Evolutionary conservation across 1,139 yeast genomes (phyloP).

Genomic region (Suhomyces terraborum): DNA sequence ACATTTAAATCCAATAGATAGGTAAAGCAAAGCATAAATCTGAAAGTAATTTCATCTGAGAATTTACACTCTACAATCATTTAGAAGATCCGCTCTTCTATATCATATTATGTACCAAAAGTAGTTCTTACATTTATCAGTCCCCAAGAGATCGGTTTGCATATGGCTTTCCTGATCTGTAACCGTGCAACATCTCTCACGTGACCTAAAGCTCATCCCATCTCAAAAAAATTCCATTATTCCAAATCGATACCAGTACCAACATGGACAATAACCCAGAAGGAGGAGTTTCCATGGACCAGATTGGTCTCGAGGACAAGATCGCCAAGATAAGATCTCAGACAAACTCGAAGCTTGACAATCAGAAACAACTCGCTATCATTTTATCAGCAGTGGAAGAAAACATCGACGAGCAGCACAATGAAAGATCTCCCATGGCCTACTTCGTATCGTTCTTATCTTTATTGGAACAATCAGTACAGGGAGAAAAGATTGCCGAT

Average conservation of each 20-base stretch:
- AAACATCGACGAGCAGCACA: slow-evolving; percentile 71
- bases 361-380: slow-evolving; percentile 74
- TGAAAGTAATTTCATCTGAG: too few species aligned
- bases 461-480: slow-evolving; percentile 72
- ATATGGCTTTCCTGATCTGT: too few species aligned
- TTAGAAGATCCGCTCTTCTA: too few species aligned
- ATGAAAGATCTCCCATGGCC: slow-evolving; percentile 62
- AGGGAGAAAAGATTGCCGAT: slow-evolving; percentile 57
- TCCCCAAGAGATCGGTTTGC: neutral
- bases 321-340: slow-evolving; percentile 72
- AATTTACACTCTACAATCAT: too few species aligned
- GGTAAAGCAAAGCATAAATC: too few species aligned
- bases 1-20: too few species aligned
- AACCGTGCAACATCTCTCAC: slow-evolving; percentile 8
- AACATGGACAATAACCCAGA: slow-evolving; percentile 18
- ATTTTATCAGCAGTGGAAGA: slow-evolving; percentile 90
- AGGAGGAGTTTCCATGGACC: slow-evolving; percentile 26
- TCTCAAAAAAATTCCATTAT: slow-evolving; percentile 8
- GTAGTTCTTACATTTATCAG: too few species aligned
- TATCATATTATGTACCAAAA: too few species aligned
- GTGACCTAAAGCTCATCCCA: slow-evolving; percentile 14
- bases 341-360: slow-evolving; percentile 70
- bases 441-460: slow-evolving; percentile 85
- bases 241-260: slow-evolving; percentile 1
- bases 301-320: slow-evolving; percentile 63